Evolutionary conservation across 192 early-diverging fungal species (phyloP).

Genomic region (Gonapodya prolifera): DNA sequence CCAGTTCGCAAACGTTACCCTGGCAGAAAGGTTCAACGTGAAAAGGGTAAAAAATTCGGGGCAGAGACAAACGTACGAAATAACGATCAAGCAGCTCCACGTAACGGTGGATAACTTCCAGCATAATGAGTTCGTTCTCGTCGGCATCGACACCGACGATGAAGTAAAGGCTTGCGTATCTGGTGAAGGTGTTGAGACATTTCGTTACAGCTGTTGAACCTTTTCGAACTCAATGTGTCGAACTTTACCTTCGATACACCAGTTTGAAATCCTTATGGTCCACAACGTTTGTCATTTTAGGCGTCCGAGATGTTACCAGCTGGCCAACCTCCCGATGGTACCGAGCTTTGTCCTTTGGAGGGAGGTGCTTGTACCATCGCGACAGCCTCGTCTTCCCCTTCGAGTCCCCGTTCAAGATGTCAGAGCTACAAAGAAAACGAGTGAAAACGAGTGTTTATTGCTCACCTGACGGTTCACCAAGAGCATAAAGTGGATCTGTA

Average conservation of each 20-base stretch:
- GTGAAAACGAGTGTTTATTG: too few relatives aligned
- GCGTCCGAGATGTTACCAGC: slow-evolving; percentile 70
- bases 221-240: not conserved
- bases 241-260: slow-evolving; percentile 57
- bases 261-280: slow-evolving; percentile 89
- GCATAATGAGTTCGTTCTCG: slow-evolving; percentile 87
- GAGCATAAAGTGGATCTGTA: slow-evolving; percentile 64
- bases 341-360: slow-evolving; percentile 84
- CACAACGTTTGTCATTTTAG: slow-evolving; percentile 97
- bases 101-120: slow-evolving; percentile 96
- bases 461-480: slow-evolving; percentile 61
- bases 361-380: slow-evolving; percentile 68
- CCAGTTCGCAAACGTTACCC: slow-evolving; percentile 65
- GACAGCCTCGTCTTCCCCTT: slow-evolving; percentile 57
- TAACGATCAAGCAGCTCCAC: slow-evolving; percentile 93
- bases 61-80: slow-evolving; percentile 37
- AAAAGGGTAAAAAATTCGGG: not conserved
- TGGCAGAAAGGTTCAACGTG: not conserved
- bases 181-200: slow-evolving; percentile 12
- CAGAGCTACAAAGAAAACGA: too few relatives aligned
- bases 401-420: too few relatives aligned
- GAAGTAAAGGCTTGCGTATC: slow-evolving; percentile 94
- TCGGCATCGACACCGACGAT: slow-evolving; percentile 83
- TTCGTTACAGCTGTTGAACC: too few relatives aligned
- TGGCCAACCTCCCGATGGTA: slow-evolving; percentile 88